Evolutionary conservation across 179 eudicot genomes (phyloP), one percentile per base, ranked within the genome.

Genomic region (Vitellaria paradoxa): DNA sequence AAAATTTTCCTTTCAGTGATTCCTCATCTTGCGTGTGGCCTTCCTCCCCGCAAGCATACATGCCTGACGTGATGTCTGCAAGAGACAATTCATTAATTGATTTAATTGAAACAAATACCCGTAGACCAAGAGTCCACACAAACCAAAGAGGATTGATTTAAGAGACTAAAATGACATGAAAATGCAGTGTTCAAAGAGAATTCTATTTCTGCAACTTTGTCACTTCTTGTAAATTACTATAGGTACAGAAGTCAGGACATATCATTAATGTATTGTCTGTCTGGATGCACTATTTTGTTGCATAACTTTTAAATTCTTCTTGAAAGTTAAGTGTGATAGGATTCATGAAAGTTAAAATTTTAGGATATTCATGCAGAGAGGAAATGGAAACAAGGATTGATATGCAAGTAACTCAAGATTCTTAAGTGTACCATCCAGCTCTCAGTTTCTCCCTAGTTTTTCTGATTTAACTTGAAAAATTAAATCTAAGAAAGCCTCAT

Each of bases 11-110:
- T 75, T 86, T 87, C 74, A 68, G 83, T 4, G 70, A 60, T 55
- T 85, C 88, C 70, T 83, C 85, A 80, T 76, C 76, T 47, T 9
- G 74, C 30, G 71, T 56, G 76, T 70, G 75, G 70, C 76, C 84
- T 9, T 77, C 81, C 67, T 57, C 83, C 56, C 71, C 67, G 17
- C 18, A 46, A 78, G 73, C 69, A 83, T 56, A 72, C 11, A 20
- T 77, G 59, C 83, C 82, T 42, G 83, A 84, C 62, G 72, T 87
- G 50, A 89, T 89, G 65, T 84, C 97, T 92, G 90, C 79, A 82
- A 77, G 46, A n/a, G 15, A 30, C 75, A 40, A 52, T 46, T 45
- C 68, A 78, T 9, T 53, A 47, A 47, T 37, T 8, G 59, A 55
- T 55, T 24, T 13, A 61, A 40, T 14, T 65, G 37, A 21, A n/a